phyloP scores from a whole-genome alignment of 345 rosid species.

The Acer saccharum region DNA sequence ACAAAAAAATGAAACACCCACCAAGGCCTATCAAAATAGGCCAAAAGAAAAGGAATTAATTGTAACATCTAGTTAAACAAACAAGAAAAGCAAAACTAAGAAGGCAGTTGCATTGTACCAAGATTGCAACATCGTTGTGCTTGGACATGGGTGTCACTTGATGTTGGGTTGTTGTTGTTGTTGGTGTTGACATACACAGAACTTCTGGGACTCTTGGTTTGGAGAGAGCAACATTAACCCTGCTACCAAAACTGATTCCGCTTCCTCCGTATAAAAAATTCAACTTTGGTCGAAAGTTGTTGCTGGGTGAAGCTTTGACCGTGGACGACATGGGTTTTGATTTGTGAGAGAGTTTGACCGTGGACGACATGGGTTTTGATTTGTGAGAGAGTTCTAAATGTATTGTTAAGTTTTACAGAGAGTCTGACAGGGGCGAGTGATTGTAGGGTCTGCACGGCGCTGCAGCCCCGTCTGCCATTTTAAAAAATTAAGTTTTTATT shows the following conservation, averaged over 20 bases:
- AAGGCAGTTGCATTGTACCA: constrained; percentile 29
- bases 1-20: neutral
- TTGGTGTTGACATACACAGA: constrained; percentile 35
- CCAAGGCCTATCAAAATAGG: neutral
- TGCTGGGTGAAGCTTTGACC: constrained; percentile 16
- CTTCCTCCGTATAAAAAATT: no score
- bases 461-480: no score
- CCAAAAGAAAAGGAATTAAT: neutral
- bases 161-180: constrained; percentile 20
- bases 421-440: no score
- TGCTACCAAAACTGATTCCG: neutral
- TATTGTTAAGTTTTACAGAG: no score
- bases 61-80: neutral
- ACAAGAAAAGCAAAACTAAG: neutral
- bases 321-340: constrained; percentile 24
- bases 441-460: no score
- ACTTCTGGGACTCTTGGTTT: constrained; percentile 12
- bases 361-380: no score
- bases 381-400: no score
- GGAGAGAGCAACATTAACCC: neutral
- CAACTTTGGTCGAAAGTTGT: constrained; percentile 6
- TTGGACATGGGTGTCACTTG: constrained; percentile 29
- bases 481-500: no score
- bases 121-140: constrained; percentile 38
- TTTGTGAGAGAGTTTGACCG: no score